Evolutionary conservation across 495 filamentous ascomycete genomes (phyloP).

Genomic region (Penicillium paxilli): DNA sequence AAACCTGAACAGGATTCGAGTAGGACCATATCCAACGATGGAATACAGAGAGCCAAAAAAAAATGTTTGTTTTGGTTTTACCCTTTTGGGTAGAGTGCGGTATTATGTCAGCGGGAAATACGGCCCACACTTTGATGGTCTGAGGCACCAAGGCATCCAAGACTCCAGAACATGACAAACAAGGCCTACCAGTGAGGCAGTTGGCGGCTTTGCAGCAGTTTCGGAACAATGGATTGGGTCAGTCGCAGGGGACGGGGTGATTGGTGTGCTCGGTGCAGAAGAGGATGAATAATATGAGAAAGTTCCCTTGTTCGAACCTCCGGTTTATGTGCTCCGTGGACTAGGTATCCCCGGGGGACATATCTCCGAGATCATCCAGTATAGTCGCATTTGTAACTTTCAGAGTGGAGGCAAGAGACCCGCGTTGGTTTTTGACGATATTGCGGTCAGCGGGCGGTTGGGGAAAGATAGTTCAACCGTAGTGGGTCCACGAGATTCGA

Average conservation of each 20-base stretch:
- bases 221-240: no score
- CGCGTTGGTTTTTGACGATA: slow-evolving; percentile 4
- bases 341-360: neutral
- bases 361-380: neutral
- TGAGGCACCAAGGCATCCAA: slow-evolving; percentile 7
- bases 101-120: neutral
- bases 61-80: slow-evolving; percentile 41
- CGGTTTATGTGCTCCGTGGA: no score
- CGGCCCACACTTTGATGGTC: neutral
- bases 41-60: neutral
- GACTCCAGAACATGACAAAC: no score
- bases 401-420: slow-evolving; percentile 1
- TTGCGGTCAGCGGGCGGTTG: slow-evolving; percentile 32
- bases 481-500: slow-evolving; percentile 21
- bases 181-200: no score
- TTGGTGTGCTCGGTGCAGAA: no score
- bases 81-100: slow-evolving; percentile 16
- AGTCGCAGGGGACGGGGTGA: no score
- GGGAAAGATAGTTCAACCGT: slow-evolving; percentile 16
- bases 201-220: no score
- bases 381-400: neutral
- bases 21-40: no score
- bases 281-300: no score
- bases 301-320: no score
- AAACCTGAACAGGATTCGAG: neutral